Evolutionary conservation across 2,329 filamentous ascomycete species (phyloP), one percentile per base, ranked within the genome.

Genomic region (Blumeriella jaapii): DNA sequence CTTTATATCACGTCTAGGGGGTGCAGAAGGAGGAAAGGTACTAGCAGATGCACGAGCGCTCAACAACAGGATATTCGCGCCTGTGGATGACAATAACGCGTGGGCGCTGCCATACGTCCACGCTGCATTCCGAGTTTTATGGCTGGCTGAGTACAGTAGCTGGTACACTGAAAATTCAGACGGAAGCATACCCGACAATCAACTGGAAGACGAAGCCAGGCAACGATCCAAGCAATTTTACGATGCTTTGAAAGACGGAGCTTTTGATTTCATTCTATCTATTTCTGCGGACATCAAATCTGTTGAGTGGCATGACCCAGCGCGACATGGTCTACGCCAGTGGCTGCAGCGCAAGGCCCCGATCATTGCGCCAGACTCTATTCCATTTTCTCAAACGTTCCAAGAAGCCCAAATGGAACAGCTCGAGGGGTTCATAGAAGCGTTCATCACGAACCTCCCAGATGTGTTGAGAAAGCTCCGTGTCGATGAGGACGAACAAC

Each of bases 401-500:
- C 79, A 82, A 44, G 55, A 66, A 5, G 64, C 80, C 14, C 60
- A 93, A 17, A 84, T 89, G 73, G 71, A 79, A 39, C 82, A 87
- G 52, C 61, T 96, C 7, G 89, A 96, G 55, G 70, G 71, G 0
- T 94, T 96, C 53, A 75, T 89, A 6, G 89, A 96, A 54, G 81
- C 82, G 4, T 93, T 94, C 55, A 93, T 98, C 47, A 83, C 85
- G 1, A 94, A 98, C 53, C 81, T 96, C 63, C 91, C 91, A 0
- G 87, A 96, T 60, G 80, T 91, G 3, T 69, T 98, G 28, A 78
- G 89, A 35, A 84, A 78, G 56, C 65, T 96, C 18, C 84, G 89
- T 44, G 71, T 77, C 2, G 86, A 94, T 41, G 89, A 96, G 58
- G 89, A 96, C 51, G 82, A 91, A 46, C 85, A 93, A 55, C 70